phyloP scores from a whole-genome alignment of 192 early-diverging fungal genomes.

The Coemansia sp. region DNA sequence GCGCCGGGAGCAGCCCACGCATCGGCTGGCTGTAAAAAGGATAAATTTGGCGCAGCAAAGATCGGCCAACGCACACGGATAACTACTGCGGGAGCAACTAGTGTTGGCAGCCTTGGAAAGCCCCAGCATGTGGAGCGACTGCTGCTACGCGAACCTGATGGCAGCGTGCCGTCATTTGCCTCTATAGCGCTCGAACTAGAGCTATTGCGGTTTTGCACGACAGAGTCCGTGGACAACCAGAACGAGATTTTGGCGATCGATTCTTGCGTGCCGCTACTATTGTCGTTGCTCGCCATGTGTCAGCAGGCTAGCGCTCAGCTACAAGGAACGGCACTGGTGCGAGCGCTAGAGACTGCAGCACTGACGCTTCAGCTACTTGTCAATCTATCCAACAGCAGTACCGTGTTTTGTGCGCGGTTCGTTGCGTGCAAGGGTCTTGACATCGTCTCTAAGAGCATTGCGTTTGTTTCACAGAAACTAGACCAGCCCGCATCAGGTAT shows the following conservation, averaged over 20 bases:
- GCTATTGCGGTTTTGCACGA: slow-evolving; percentile 45
- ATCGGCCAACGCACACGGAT: too few relatives aligned
- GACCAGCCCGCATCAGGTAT: not conserved
- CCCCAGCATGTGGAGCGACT: not conserved
- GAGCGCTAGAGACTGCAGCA: slow-evolving; percentile 33
- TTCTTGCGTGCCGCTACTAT: slow-evolving; percentile 23
- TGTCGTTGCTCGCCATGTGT: slow-evolving; percentile 32
- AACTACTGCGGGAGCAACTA: not conserved
- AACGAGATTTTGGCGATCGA: slow-evolving; percentile 32
- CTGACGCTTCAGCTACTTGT: slow-evolving; percentile 48
- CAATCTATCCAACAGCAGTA: slow-evolving; percentile 52
- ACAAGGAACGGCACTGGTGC: slow-evolving; percentile 15
- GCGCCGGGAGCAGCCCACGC: not conserved
- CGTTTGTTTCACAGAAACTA: slow-evolving; percentile 31
- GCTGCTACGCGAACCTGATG: slow-evolving; percentile 18
- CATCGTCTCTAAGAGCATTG: slow-evolving; percentile 44
- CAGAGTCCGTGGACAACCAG: slow-evolving; percentile 43
- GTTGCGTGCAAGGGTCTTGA: slow-evolving; percentile 35
- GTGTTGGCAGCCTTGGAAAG: not conserved
- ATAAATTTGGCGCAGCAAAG: not conserved
- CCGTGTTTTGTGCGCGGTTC: slow-evolving; percentile 41
- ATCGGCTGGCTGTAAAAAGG: not conserved
- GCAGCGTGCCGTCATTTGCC: slow-evolving; percentile 22
- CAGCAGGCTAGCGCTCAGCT: slow-evolving; percentile 22
- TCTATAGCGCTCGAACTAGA: slow-evolving; percentile 44